Conservation (phyloP, 1,139 yeast genomes). For the Arxiozyma bovina region DNA sequence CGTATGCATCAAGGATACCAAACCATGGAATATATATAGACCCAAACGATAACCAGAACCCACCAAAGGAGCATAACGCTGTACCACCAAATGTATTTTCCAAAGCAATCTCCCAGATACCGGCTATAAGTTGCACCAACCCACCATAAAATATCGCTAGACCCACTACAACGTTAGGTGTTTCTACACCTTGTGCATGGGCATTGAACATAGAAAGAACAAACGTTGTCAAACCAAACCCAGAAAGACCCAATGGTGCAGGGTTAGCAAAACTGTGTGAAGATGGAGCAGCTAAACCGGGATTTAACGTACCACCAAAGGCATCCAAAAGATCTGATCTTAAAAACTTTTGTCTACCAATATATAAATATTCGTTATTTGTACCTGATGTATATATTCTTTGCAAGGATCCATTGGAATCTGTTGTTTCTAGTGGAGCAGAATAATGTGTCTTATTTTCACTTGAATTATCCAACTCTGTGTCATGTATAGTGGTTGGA, state of each 20-base stretch:
- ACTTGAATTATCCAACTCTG: not conserved
- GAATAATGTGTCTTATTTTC: not conserved
- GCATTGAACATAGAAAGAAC: constrained; percentile 60
- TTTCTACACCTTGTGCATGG: constrained; percentile 49
- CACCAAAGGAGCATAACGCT: constrained; percentile 74
- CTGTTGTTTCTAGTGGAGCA: not conserved
- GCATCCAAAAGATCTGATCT: constrained; percentile 44
- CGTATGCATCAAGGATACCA: constrained; percentile 56
- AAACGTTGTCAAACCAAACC: constrained; percentile 78
- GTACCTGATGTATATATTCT: constrained; percentile 27
- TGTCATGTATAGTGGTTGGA: constrained; percentile 4
- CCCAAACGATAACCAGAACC: constrained; percentile 77
- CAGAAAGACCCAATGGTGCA: constrained; percentile 76
- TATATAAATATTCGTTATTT: constrained; percentile 45
- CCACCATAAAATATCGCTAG: constrained; percentile 67
- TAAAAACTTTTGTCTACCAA: constrained; percentile 53
- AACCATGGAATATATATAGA: constrained; percentile 66
- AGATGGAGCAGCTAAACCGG: constrained; percentile 44
- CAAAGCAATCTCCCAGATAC: constrained; percentile 62
- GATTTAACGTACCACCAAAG: constrained; percentile 51
- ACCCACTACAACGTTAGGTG: constrained; percentile 46
- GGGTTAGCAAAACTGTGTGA: constrained; percentile 74
- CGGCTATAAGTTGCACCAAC: constrained; percentile 54
- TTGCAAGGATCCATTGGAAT: constrained; percentile 17
- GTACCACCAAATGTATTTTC: constrained; percentile 91